These are phyloP conservation scores for Chlamydomonas sphaeroides DNA, from an alignment of 139 green algal species.

Conservation along the genomic window DNA sequence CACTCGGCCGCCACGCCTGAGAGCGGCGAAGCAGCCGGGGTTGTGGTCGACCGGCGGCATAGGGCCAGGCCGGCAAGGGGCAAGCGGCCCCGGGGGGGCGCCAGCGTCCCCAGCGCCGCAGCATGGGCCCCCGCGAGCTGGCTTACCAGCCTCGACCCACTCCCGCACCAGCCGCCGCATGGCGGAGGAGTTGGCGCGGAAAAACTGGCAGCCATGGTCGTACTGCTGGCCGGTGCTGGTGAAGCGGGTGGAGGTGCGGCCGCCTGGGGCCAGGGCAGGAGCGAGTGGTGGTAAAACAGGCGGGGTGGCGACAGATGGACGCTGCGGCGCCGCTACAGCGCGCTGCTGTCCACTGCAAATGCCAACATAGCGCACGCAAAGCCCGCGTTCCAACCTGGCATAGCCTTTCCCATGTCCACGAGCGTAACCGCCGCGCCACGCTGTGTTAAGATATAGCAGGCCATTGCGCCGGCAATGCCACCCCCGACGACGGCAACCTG, in stretches of 20 bases:
- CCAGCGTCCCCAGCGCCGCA: too few relatives aligned
- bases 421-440: not conserved
- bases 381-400: not conserved
- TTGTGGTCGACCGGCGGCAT: too few relatives aligned
- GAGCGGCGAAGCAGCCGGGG: too few relatives aligned
- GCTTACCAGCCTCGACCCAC: constrained; percentile 1
- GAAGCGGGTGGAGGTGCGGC: constrained; percentile 6
- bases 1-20: constrained; percentile 32
- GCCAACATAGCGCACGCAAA: too few relatives aligned
- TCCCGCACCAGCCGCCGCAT: constrained; percentile 9
- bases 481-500: not conserved
- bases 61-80: too few relatives aligned
- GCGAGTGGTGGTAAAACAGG: too few relatives aligned
- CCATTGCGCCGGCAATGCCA: not conserved
- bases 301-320: too few relatives aligned
- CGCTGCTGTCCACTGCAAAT: too few relatives aligned
- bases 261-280: not conserved
- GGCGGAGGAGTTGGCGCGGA: not conserved
- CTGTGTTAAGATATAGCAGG: not conserved
- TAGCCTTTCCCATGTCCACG: constrained; percentile 4
- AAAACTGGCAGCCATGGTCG: constrained; percentile 40
- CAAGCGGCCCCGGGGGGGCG: too few relatives aligned
- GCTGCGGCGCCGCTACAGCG: too few relatives aligned
- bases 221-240: not conserved
- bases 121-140: not conserved